Conservation (phyloP, 768 basidiomycete genomes). For the Suillus subaureus region DNA sequence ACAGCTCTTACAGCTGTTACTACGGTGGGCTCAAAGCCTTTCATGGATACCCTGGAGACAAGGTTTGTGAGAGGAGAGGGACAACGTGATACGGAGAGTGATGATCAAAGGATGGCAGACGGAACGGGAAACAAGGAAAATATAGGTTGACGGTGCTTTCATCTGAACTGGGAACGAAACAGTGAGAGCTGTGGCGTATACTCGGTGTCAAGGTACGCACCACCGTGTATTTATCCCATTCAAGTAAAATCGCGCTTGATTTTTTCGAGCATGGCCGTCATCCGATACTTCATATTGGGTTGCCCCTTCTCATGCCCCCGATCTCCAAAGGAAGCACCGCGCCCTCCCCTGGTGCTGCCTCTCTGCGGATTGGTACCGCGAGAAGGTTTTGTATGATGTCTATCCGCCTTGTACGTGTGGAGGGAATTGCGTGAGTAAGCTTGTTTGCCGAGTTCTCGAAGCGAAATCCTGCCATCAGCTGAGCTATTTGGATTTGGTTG, state of each 20-base stretch:
- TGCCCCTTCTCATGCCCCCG: slow-evolving; percentile 41
- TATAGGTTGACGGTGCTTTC: slow-evolving; percentile 41
- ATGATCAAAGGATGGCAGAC: slow-evolving; percentile 42
- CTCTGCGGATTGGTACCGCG: slow-evolving; percentile 15
- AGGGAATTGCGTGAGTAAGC: slow-evolving; percentile 63
- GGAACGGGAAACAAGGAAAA: slow-evolving; percentile 55
- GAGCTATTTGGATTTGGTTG: slow-evolving; percentile 8
- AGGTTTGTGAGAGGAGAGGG: slow-evolving; percentile 60
- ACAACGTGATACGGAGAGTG: slow-evolving; percentile 31
- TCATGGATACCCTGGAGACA: slow-evolving; percentile 57
- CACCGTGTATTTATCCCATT: slow-evolving; percentile 7
- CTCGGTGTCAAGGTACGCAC: slow-evolving; percentile 7
- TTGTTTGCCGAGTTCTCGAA: slow-evolving; percentile 62
- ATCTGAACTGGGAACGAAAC: slow-evolving; percentile 4
- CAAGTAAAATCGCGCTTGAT: slow-evolving; percentile 66
- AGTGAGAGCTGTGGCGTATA: slow-evolving; percentile 9
- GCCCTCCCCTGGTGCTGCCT: slow-evolving; percentile 31
- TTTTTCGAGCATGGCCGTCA: slow-evolving; percentile 85
- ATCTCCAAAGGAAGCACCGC: slow-evolving; percentile 34
- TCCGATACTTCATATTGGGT: slow-evolving; percentile 84
- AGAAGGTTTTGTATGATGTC: slow-evolving; percentile 14
- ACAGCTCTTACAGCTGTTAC: slow-evolving; percentile 71
- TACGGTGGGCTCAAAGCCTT: slow-evolving; percentile 46
- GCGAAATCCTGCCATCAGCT: slow-evolving; percentile 28
- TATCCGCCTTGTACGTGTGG: slow-evolving; percentile 58